A percentile compares a stretch with the other conserved stretches of the same genome.
These are phyloP conservation scores for Bruguiera parviflora DNA, from an alignment of 345 rosid genomes.

Conservation along the genomic window DNA sequence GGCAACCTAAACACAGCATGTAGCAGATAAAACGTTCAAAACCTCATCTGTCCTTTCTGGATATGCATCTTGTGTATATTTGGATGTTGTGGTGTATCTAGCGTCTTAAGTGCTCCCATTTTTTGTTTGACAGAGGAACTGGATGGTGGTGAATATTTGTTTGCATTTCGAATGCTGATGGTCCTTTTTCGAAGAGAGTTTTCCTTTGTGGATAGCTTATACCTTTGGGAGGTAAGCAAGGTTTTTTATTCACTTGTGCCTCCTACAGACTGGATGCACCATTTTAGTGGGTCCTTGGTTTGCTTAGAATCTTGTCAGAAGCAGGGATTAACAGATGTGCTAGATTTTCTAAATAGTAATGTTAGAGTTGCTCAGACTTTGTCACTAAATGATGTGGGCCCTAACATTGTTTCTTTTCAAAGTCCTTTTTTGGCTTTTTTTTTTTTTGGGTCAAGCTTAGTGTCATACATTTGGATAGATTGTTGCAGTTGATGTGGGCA, in stretches of 20 bases:
- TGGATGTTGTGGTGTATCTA: no score
- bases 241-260: not conserved
- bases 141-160: conserved; percentile 88
- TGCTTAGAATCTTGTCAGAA: not conserved
- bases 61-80: no score
- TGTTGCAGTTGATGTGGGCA: conserved; percentile 88
- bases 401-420: not conserved
- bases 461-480: conserved; percentile 28
- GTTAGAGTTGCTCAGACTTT: no score
- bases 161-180: conserved; percentile 96
- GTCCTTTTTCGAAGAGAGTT: conserved; percentile 95
- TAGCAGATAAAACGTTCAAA: no score
- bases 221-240: conserved; percentile 91
- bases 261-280: not conserved
- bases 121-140: conserved; percentile 63
- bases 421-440: conserved; percentile 4
- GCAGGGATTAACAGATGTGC: not conserved
- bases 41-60: no score
- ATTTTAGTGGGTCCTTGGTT: not conserved
- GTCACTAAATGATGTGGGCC: no score
- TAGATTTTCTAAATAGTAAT: no score
- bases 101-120: not conserved
- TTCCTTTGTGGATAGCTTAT: conserved; percentile 73
- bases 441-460: conserved; percentile 7
- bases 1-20: no score